Conservation (phyloP, 1,284 basidiomycete genomes). For the Mycena sp. region DNA sequence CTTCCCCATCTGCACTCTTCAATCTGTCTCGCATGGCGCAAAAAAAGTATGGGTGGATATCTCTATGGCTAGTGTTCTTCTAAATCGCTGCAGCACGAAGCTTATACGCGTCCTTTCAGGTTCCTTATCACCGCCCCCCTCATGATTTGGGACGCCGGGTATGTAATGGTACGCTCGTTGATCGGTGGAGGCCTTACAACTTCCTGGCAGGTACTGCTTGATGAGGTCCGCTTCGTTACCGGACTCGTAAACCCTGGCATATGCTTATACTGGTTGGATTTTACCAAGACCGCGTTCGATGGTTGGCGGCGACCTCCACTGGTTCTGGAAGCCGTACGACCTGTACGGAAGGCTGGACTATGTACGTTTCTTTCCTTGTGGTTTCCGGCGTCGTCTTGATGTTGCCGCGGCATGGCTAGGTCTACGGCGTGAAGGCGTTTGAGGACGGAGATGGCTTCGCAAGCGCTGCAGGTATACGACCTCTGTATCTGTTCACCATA, state of each 20-base stretch:
- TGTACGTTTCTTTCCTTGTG: slow-evolving; percentile 38
- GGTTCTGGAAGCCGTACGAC: slow-evolving; percentile 64
- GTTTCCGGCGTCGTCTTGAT: neutral
- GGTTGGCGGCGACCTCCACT: slow-evolving; percentile 62
- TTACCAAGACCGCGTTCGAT: slow-evolving; percentile 56
- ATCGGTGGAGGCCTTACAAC: neutral
- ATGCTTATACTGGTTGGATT: neutral
- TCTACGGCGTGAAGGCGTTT: slow-evolving; percentile 58
- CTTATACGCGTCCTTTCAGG: slow-evolving; percentile 38
- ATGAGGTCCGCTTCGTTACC: slow-evolving; percentile 21
- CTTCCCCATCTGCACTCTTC: slow-evolving; percentile 1
- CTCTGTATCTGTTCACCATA: neutral
- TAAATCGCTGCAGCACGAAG: neutral
- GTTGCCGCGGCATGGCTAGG: slow-evolving; percentile 32
- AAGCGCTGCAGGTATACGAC: slow-evolving; percentile 56
- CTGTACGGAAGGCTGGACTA: slow-evolving; percentile 60
- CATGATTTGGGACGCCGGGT: slow-evolving; percentile 58
- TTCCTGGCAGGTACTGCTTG: slow-evolving; percentile 24
- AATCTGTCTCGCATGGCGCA: slow-evolving; percentile 41
- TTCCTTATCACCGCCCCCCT: slow-evolving; percentile 59
- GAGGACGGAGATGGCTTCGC: slow-evolving; percentile 64
- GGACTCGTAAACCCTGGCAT: neutral
- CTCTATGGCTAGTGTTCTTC: slow-evolving; percentile 38
- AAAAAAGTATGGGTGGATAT: slow-evolving; percentile 49
- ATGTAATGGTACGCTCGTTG: neutral